Percentiles rank a stretch among this genome's conserved stretches.
Conservation (phyloP, 768 basidiomycete genomes). For the Rhodotorula toruloides region DNA sequence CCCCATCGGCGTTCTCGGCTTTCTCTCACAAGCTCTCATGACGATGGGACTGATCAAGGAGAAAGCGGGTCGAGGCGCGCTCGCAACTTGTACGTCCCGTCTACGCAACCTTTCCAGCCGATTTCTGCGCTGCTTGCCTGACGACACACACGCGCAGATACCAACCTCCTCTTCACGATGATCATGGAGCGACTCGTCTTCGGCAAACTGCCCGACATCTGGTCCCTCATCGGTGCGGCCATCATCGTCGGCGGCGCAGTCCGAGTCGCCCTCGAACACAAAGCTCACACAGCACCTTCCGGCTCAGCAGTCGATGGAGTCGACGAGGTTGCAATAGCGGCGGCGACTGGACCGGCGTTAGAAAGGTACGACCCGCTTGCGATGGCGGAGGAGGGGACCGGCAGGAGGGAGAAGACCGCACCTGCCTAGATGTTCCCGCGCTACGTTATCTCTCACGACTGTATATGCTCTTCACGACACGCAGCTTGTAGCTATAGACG, state of each 20-base stretch:
- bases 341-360: background rate
- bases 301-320: background rate
- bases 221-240: conserved; percentile 60
- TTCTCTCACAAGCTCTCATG: conserved; percentile 53
- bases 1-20: conserved; percentile 49
- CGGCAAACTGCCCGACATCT: conserved; percentile 55
- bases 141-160: conserved; percentile 1
- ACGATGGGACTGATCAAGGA: conserved; percentile 63
- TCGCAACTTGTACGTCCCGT: conserved; percentile 54
- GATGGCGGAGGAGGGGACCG: background rate
- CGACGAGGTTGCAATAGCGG: background rate
- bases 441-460: no score
- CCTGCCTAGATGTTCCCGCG: background rate
- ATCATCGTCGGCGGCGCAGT: conserved; percentile 50
- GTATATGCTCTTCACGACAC: no score
- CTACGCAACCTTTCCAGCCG: background rate
- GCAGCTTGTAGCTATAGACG: no score
- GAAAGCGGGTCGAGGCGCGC: conserved; percentile 59
- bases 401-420: background rate
- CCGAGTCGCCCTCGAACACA: conserved; percentile 29
- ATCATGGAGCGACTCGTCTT: conserved; percentile 65
- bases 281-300: background rate
- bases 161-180: conserved; percentile 48
- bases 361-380: background rate
- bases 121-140: background rate